Conservation (phyloP, 1,284 basidiomycete genomes). For the Testicularia cyperi region DNA sequence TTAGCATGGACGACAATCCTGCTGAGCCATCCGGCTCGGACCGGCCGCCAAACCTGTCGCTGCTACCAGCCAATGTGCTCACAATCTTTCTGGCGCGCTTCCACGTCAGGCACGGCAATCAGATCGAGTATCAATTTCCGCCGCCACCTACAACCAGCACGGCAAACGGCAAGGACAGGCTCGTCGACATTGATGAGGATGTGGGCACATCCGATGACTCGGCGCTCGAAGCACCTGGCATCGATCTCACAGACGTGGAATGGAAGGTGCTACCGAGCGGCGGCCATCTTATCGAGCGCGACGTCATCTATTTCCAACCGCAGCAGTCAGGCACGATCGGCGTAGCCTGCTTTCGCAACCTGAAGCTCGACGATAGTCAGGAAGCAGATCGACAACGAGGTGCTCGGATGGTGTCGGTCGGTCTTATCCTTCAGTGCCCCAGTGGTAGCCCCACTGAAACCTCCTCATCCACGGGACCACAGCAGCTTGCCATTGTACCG, state of each 20-base stretch:
- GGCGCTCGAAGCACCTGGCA: not conserved
- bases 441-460: slow-evolving; percentile 4
- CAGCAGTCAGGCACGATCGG: slow-evolving; percentile 13
- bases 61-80: slow-evolving; percentile 35
- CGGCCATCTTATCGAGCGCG: slow-evolving; percentile 37
- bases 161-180: slow-evolving; percentile 1
- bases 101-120: slow-evolving; percentile 43
- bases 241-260: slow-evolving; percentile 33
- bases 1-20: no score
- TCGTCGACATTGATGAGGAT: slow-evolving; percentile 13
- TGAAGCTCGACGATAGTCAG: slow-evolving; percentile 11
- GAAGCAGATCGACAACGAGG: slow-evolving; percentile 28
- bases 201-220: not conserved
- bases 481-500: slow-evolving; percentile 33
- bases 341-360: slow-evolving; percentile 42
- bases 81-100: slow-evolving; percentile 45
- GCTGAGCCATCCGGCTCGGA: no score
- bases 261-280: slow-evolving; percentile 53
- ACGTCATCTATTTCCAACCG: slow-evolving; percentile 40
- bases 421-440: slow-evolving; percentile 22
- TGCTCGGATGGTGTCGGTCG: slow-evolving; percentile 44
- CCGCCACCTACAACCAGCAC: not conserved
- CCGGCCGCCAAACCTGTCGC: slow-evolving; percentile 9
- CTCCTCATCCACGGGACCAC: slow-evolving; percentile 21
- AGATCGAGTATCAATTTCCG: slow-evolving; percentile 39